Evolutionary conservation across 208 protist genomes (phyloP).

Genomic region (Wallacemonas rigidus): DNA sequence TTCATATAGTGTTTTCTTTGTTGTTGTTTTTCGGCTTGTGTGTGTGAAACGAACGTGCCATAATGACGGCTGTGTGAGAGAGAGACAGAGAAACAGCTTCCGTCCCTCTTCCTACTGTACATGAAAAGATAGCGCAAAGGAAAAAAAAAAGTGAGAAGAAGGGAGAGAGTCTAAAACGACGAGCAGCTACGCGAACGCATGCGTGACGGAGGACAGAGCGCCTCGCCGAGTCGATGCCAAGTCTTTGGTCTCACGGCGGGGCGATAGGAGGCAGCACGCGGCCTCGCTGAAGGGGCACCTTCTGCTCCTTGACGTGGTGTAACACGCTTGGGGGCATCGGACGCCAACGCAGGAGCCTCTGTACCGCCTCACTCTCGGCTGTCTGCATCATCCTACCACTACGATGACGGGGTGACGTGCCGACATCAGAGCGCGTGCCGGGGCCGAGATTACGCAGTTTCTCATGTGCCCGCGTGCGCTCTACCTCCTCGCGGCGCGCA

Average conservation of each 20-base stretch:
- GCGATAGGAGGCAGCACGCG: constrained; percentile 2
- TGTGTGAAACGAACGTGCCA: too few relatives aligned
- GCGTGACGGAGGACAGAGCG: too few relatives aligned
- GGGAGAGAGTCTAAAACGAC: too few relatives aligned
- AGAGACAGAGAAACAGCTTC: constrained; percentile 18
- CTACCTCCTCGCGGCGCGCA: constrained; percentile 54
- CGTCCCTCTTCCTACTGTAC: not conserved
- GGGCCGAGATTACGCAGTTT: constrained; percentile 32
- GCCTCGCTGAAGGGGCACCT: constrained; percentile 39
- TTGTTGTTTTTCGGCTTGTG: too few relatives aligned
- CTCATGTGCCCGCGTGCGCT: constrained; percentile 34
- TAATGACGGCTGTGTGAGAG: too few relatives aligned
- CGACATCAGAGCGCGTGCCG: not conserved
- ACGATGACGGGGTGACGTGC: constrained; percentile 17
- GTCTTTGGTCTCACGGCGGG: not conserved
- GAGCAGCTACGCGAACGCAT: too few relatives aligned
- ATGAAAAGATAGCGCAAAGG: too few relatives aligned
- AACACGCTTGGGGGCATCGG: constrained; percentile 65
- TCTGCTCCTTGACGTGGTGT: constrained; percentile 32
- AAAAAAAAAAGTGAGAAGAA: too few relatives aligned
- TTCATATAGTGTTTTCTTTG: too few relatives aligned
- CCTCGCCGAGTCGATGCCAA: too few relatives aligned
- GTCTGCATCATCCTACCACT: constrained; percentile 31
- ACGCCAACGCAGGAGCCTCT: constrained; percentile 79
- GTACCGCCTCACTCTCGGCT: constrained; percentile 53